Evolutionary conservation across 192 early-diverging fungal species (phyloP).

Genomic region (Umbelopsis sp.): DNA sequence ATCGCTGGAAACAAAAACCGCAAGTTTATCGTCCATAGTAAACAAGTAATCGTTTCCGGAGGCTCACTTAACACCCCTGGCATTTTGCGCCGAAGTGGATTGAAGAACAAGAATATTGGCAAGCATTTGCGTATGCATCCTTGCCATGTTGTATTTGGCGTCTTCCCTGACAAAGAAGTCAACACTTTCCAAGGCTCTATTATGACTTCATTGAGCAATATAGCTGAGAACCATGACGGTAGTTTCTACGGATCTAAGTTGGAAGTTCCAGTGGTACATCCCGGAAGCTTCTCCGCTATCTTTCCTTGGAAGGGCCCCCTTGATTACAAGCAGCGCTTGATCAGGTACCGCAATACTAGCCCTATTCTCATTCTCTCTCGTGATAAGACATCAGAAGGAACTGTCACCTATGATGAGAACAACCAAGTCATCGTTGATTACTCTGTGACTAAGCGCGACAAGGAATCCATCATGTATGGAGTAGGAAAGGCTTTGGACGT

Average conservation of each 20-base stretch:
- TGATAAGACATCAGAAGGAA: slow-evolving; percentile 60
- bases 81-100: slow-evolving; percentile 62
- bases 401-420: slow-evolving; percentile 46
- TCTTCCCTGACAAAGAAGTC: slow-evolving; percentile 55
- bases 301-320: slow-evolving; percentile 53
- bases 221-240: slow-evolving; percentile 61
- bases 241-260: slow-evolving; percentile 68
- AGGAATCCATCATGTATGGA: slow-evolving; percentile 47
- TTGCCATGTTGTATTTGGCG: slow-evolving; percentile 58
- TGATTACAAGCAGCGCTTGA: slow-evolving; percentile 58
- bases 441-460: slow-evolving; percentile 55
- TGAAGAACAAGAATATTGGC: slow-evolving; percentile 75
- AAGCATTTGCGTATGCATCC: slow-evolving; percentile 69
- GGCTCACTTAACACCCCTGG: slow-evolving; percentile 72
- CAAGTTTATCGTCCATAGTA: slow-evolving; percentile 49
- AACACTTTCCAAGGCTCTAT: slow-evolving; percentile 60
- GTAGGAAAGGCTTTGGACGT: slow-evolving; percentile 47
- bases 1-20: slow-evolving; percentile 29
- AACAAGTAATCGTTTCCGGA: slow-evolving; percentile 59
- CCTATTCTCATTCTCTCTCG: slow-evolving; percentile 61
- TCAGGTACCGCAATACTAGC: slow-evolving; percentile 47
- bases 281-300: slow-evolving; percentile 44
- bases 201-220: slow-evolving; percentile 66
- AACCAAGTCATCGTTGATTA: slow-evolving; percentile 52
- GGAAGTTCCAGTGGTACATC: slow-evolving; percentile 63